Percentiles rank a stretch among this genome's conserved stretches.
phyloP scores from a whole-genome alignment of 257 asterid genomes.

The Lycium ferocissimum region DNA sequence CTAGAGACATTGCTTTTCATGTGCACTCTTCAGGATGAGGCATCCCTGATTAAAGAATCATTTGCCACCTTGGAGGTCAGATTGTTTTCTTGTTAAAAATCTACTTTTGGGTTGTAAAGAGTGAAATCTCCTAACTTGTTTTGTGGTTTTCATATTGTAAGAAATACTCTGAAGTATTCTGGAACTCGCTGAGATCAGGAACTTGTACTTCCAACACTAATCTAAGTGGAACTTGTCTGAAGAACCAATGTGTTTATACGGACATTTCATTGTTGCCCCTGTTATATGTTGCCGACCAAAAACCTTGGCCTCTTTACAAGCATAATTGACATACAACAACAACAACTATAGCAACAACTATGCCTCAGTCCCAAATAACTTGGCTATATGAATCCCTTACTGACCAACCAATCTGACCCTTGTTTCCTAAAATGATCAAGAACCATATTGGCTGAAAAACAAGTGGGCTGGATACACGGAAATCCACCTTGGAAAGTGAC shows the following conservation, averaged over 20 bases:
- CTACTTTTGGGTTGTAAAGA: conserved; percentile 21
- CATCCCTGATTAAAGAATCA: conserved; percentile 58
- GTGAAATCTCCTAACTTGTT: background rate
- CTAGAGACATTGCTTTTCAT: conserved; percentile 73
- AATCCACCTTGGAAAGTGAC: background rate
- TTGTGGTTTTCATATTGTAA: background rate
- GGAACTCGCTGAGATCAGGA: background rate
- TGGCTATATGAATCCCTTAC: background rate
- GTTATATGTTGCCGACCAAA: background rate
- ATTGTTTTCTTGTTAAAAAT: background rate
- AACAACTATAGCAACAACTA: background rate
- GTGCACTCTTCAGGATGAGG: conserved; percentile 81
- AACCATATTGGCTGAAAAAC: background rate
- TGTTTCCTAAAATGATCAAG: conserved; percentile 2
- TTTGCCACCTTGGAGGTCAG: conserved; percentile 79
- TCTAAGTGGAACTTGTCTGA: background rate
- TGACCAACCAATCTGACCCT: background rate
- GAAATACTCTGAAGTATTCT: background rate
- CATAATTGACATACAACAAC: background rate
- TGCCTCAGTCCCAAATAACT: background rate
- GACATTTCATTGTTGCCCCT: background rate
- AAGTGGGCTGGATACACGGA: background rate
- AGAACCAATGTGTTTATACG: background rate
- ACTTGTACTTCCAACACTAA: background rate
- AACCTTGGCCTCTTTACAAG: background rate